Percentiles rank a stretch among this genome's conserved stretches.
phyloP scores from a whole-genome alignment of 78 protist species.

The Creolimax fragrantissima region DNA sequence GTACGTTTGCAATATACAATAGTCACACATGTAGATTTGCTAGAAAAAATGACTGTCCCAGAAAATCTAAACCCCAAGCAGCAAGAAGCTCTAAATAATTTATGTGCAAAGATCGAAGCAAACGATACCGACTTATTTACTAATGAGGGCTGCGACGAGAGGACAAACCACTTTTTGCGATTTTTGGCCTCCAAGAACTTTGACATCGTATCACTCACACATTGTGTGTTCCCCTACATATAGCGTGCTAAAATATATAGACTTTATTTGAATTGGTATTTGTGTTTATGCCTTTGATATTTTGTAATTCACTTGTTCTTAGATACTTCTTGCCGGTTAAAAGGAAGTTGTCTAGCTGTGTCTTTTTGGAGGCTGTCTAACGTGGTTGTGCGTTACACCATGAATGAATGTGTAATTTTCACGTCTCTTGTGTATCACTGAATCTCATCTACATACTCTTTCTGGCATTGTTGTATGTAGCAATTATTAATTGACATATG shows the following conservation, averaged over 20 bases:
- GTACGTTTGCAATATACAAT: no score
- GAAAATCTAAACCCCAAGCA: not conserved
- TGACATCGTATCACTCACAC: no score
- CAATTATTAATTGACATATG: not conserved
- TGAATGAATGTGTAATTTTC: not conserved
- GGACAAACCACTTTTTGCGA: not conserved
- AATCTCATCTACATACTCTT: not conserved
- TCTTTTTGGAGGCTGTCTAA: not conserved
- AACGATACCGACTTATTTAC: not conserved
- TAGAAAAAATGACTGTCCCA: not conserved
- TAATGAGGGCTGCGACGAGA: not conserved
- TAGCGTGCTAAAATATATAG: not conserved
- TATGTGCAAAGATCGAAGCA: not conserved
- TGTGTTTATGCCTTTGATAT: not conserved
- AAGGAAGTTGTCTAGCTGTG: not conserved
- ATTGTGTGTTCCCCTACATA: not conserved
- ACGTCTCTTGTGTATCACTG: not conserved
- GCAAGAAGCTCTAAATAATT: not conserved
- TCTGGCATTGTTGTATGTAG: not conserved
- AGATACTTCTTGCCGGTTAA: not conserved
- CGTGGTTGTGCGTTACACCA: not conserved
- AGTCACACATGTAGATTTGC: no score
- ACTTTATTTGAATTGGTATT: not conserved
- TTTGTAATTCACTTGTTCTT: not conserved
- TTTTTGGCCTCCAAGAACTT: not conserved